Conservation (phyloP, 2,329 filamentous ascomycete genomes). For the Scedosporium minutisporum region DNA sequence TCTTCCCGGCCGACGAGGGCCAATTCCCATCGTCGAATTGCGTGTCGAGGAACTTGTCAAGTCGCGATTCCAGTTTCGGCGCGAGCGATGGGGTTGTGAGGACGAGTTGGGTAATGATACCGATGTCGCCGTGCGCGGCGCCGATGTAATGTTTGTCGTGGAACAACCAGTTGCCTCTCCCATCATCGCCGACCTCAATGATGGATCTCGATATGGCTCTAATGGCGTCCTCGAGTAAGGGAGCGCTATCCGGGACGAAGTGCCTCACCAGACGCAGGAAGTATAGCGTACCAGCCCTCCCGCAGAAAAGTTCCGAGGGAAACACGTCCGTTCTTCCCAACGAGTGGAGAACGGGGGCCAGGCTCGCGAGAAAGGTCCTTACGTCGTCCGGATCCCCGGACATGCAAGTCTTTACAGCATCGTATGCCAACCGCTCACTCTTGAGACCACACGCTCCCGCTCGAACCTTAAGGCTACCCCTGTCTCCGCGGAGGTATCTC, state of each 20-base stretch:
- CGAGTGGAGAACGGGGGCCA: slow-evolving; percentile 21
- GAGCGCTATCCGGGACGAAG: slow-evolving; percentile 39
- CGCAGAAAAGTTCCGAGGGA: slow-evolving; percentile 55
- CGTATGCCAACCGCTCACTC: slow-evolving; percentile 37
- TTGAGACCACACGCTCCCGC: slow-evolving; percentile 36
- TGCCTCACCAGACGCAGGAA: slow-evolving; percentile 53
- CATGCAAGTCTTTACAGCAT: slow-evolving; percentile 35
- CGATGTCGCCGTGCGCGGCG: slow-evolving; percentile 57
- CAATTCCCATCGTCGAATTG: slow-evolving; percentile 57
- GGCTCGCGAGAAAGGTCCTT: slow-evolving; percentile 28
- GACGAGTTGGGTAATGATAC: slow-evolving; percentile 62
- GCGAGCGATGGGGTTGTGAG: slow-evolving; percentile 43
- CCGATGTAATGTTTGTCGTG: slow-evolving; percentile 54
- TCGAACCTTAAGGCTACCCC: slow-evolving; percentile 24
- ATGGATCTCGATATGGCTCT: slow-evolving; percentile 50
- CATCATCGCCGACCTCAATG: slow-evolving; percentile 37
- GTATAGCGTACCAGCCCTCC: slow-evolving; percentile 59
- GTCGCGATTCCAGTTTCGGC: slow-evolving; percentile 37
- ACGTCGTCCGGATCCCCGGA: slow-evolving; percentile 27
- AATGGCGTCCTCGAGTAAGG: slow-evolving; percentile 42
- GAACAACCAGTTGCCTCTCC: slow-evolving; percentile 48
- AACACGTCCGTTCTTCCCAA: slow-evolving; percentile 17
- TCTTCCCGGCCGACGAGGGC: slow-evolving; percentile 37
- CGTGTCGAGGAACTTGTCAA: slow-evolving; percentile 46
- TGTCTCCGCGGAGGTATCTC: slow-evolving; percentile 33